These are phyloP conservation scores for Aspergillus felis DNA, from an alignment of 2,329 filamentous ascomycete species.

Conservation along the genomic window DNA sequence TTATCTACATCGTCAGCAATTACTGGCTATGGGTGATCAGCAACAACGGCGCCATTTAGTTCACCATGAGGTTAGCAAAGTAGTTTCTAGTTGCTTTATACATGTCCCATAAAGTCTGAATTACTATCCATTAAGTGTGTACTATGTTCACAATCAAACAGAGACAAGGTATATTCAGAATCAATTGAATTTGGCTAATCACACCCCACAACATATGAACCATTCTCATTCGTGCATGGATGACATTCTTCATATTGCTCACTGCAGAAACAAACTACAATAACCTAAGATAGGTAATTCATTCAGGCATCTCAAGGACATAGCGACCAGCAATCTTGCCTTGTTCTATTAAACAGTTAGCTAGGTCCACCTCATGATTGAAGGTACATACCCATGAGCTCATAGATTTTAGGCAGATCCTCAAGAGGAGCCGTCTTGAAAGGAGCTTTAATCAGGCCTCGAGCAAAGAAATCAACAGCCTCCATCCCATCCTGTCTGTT, in stretches of 20 bases:
- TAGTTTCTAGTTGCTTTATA: too few relatives aligned
- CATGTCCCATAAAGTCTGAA: too few relatives aligned
- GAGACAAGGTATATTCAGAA: too few relatives aligned
- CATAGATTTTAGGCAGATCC: conserved; percentile 71
- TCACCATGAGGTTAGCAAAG: too few relatives aligned
- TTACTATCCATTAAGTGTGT: too few relatives aligned
- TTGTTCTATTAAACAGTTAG: conserved; percentile 1
- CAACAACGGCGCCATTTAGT: too few relatives aligned
- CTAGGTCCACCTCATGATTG: not conserved
- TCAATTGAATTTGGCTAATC: not conserved
- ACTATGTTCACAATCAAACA: not conserved
- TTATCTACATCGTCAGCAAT: too few relatives aligned
- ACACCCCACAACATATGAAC: not conserved
- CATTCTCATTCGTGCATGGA: not conserved
- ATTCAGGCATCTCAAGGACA: conserved; percentile 3
- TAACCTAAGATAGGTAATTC: not conserved
- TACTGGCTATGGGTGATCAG: too few relatives aligned
- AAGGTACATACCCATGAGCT: conserved; percentile 52
- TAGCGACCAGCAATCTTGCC: conserved; percentile 6
- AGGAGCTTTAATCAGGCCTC: conserved; percentile 76
- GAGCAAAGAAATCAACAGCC: conserved; percentile 81
- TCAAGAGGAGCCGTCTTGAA: conserved; percentile 78
- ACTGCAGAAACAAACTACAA: not conserved
- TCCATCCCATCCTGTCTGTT: conserved; percentile 83
- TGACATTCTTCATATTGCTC: not conserved